Percentiles rank a stretch among this genome's conserved stretches.
These are phyloP conservation scores for Rhododendron williamsianum DNA, from an alignment of 148 eudicot species.

Conservation along the genomic window DNA sequence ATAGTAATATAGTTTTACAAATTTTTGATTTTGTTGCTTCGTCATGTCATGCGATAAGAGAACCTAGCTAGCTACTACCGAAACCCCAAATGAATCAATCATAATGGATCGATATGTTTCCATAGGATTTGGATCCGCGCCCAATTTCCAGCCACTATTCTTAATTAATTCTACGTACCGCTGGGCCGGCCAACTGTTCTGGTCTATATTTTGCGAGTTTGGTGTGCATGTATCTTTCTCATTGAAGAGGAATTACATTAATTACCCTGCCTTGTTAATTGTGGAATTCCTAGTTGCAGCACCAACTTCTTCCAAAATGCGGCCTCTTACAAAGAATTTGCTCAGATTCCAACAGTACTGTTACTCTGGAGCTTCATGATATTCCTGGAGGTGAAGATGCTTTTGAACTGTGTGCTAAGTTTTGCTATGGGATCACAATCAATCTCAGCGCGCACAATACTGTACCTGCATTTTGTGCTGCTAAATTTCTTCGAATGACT, in stretches of 20 bases:
- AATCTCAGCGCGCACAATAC: slow-evolving; percentile 53
- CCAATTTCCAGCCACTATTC: background rate
- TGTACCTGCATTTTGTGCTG: slow-evolving; percentile 51
- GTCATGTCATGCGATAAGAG: background rate
- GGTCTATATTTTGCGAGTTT: background rate
- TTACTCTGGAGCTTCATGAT: slow-evolving; percentile 39
- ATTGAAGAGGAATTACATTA: slow-evolving; percentile 2
- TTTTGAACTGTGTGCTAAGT: slow-evolving; percentile 59
- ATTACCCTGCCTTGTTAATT: slow-evolving; percentile 6
- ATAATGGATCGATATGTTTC: background rate
- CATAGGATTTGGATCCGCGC: background rate
- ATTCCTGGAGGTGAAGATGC: slow-evolving; percentile 61
- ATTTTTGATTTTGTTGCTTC: background rate
- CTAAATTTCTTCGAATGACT: slow-evolving; percentile 53
- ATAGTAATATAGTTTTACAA: background rate
- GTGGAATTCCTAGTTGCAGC: slow-evolving; percentile 35
- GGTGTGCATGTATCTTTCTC: background rate
- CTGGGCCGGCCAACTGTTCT: background rate
- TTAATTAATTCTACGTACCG: no score
- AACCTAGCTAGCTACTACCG: background rate
- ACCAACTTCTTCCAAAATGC: slow-evolving; percentile 42
- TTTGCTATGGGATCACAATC: slow-evolving; percentile 54
- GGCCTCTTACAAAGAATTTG: slow-evolving; percentile 44
- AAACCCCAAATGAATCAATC: background rate
- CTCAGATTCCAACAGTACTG: slow-evolving; percentile 17